phyloP scores from a whole-genome alignment of 148 eudicot species.

The Rhododendron henanense region DNA sequence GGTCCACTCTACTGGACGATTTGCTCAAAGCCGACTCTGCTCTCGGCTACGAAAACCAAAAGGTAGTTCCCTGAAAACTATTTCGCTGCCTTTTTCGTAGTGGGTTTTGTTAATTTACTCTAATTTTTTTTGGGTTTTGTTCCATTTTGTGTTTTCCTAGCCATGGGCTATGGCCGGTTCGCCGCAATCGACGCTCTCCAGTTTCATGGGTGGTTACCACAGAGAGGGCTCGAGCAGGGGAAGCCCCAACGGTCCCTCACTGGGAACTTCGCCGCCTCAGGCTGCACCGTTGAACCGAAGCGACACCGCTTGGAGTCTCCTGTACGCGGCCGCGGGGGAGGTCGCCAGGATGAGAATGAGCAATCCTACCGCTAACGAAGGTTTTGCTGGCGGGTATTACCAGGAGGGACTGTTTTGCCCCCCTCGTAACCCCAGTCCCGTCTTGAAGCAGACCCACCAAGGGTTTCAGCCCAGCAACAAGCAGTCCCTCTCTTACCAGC shows the following conservation, averaged over 20 bases:
- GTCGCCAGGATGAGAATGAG: constrained; percentile 49
- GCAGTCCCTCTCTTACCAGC: constrained; percentile 26
- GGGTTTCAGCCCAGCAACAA: constrained; percentile 18
- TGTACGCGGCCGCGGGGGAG: constrained; percentile 56
- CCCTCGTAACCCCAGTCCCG: constrained; percentile 13
- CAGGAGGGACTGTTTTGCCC: constrained; percentile 19
- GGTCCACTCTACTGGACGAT: constrained; percentile 19
- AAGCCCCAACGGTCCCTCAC: constrained; percentile 33
- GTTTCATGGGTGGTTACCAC: constrained; percentile 21
- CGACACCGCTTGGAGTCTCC: constrained; percentile 36
- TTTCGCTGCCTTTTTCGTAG: neutral
- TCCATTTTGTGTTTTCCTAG: too few relatives aligned
- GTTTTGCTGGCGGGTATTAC: constrained; percentile 27
- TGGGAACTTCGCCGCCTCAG: constrained; percentile 22
- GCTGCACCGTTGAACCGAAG: neutral
- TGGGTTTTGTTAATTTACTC: neutral
- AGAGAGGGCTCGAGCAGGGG: constrained; percentile 38
- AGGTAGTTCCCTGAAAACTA: constrained; percentile 16
- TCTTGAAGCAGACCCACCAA: neutral
- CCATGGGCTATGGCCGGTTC: constrained; percentile 38
- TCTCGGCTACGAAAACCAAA: constrained; percentile 10
- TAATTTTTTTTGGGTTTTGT: neutral
- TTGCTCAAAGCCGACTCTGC: constrained; percentile 11
- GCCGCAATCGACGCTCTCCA: constrained; percentile 63
- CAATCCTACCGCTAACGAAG: constrained; percentile 6